These are phyloP conservation scores for Claviceps sp. DNA, from an alignment of 2,329 filamentous ascomycete genomes.

Conservation along the genomic window DNA sequence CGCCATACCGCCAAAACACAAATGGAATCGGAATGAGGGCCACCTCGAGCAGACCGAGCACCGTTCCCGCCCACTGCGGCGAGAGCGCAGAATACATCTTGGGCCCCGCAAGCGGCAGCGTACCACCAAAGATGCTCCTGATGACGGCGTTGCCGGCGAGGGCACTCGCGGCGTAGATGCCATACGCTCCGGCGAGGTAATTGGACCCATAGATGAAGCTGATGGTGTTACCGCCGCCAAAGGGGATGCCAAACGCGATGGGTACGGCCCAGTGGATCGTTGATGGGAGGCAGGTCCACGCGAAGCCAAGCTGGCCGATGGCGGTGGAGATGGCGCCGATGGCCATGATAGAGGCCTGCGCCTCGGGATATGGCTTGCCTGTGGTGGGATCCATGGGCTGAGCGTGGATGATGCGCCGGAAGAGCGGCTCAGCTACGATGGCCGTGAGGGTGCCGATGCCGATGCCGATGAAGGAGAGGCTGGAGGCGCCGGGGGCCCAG, in stretches of 20 bases:
- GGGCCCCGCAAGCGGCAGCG: conserved; percentile 61
- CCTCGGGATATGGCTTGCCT: conserved; percentile 61
- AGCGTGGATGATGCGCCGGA: conserved; percentile 63
- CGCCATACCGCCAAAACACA: conserved; percentile 56
- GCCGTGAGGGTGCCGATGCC: conserved; percentile 49
- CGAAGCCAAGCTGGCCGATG: conserved; percentile 71
- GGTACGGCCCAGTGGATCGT: conserved; percentile 73
- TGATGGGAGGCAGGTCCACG: conserved; percentile 70
- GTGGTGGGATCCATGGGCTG: conserved; percentile 65
- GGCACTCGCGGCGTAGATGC: conserved; percentile 69
- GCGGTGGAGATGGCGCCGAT: conserved; percentile 64
- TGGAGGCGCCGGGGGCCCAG: conserved; percentile 61
- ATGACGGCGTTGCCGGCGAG: conserved; percentile 69
- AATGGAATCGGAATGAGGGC: conserved; percentile 67
- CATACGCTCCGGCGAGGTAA: conserved; percentile 67
- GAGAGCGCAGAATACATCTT: conserved; percentile 57
- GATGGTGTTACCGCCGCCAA: conserved; percentile 62
- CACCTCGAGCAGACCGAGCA: conserved; percentile 62
- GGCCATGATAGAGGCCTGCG: conserved; percentile 67
- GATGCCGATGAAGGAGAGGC: conserved; percentile 65
- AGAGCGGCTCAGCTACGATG: conserved; percentile 54
- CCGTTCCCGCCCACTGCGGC: conserved; percentile 66
- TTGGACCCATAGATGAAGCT: conserved; percentile 76
- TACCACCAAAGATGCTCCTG: conserved; percentile 61
- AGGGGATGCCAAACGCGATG: conserved; percentile 65